Evolutionary conservation across 495 filamentous ascomycete species (phyloP), one percentile per base, ranked within the genome.

Genomic region (Darksidea phi): DNA sequence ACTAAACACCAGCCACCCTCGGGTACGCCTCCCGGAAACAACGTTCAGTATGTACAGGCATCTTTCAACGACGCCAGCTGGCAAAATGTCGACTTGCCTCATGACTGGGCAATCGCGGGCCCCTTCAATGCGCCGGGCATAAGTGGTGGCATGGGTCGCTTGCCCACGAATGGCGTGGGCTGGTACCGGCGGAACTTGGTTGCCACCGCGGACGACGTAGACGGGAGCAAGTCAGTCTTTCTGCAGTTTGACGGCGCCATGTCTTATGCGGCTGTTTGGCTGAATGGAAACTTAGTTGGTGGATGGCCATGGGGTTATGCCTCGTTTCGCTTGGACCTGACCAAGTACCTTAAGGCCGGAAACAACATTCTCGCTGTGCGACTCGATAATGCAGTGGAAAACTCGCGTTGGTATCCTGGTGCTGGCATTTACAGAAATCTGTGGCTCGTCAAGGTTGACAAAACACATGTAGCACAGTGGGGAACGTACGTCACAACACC

Each of bases 61-160:
- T n/a, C n/a, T n/a, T n/a, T n/a, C n/a, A n/a, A n/a, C n/a, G n/a
- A n/a, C n/a, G n/a, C n/a, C n/a, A n/a, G n/a, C n/a, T n/a, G n/a
- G n/a, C n/a, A n/a, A n/a, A n/a, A n/a, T n/a, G n/a, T n/a, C n/a
- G n/a, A n/a, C n/a, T n/a, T n/a, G n/a, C n/a, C n/a, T n/a, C n/a
- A n/a, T n/a, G n/a, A n/a, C n/a, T n/a, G n/a, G n/a, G n/a, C n/a
- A n/a, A n/a, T n/a, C n/a, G n/a, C n/a, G n/a, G n/a, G n/a, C n/a
- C n/a, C n/a, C n/a, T n/a, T n/a, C n/a, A n/a, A n/a, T n/a, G n/a
- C n/a, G n/a, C n/a, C n/a, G n/a, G n/a, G n/a, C n/a, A n/a, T n/a
- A n/a, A n/a, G n/a, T n/a, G 83, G 78, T 10, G 75, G 77, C 11
- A 85, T 80, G 75, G 86, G 83, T 4, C 73, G 86, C 0, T 70